Evolutionary conservation across 306 rosid species (phyloP), one percentile per base, ranked within the genome.

Genomic region (Glycyrrhiza uralensis): DNA sequence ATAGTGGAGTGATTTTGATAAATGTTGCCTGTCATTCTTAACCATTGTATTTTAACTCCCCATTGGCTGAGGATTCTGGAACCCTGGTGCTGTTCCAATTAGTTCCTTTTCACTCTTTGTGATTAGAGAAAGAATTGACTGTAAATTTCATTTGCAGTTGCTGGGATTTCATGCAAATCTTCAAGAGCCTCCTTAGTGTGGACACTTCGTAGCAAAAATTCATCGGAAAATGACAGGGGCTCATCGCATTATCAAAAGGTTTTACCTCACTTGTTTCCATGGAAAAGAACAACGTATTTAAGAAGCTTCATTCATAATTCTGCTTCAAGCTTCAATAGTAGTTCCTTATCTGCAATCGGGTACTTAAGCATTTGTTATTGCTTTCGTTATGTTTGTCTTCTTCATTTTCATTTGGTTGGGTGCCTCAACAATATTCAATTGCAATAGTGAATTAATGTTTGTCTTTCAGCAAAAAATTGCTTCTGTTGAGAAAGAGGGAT

Each of bases 161-260:
- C 74, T 71, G 72, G 85, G 59, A 87, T 81, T 66, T 62, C 76
- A 7, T 36, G 81, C 49, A 87, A 80, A 82, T 79, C 83, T 58
- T 79, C 75, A 51, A 84, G 85, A 79, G 87, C 87, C 70, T 91
- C 98, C 47, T 72, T 94, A 84, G 98, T 91, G 62, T 94, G 98
- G 98, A 91, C 97, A 18, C 81, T 83, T 2, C 4, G 81, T 68
- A 85, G 86, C 75, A 71, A 86, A 69, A 76, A 68, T 71, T 72
- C 89, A 17, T 75, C 84, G 20, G 71, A 81, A 76, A 75, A 75
- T 56, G 69, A 58, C 47, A 63, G 46, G 80, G 71, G 62, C 61
- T 61, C 84, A 17, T 33, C 61, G 67, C 70, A 61, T 74, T 82
- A 78, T 76, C 88, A 72, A 79, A 91, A 82, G 84, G 78, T 83